A percentile compares a stretch with the other conserved stretches of the same genome.
phyloP scores from a whole-genome alignment of 2,329 filamentous ascomycete species.

The Fusarium acutatum region DNA sequence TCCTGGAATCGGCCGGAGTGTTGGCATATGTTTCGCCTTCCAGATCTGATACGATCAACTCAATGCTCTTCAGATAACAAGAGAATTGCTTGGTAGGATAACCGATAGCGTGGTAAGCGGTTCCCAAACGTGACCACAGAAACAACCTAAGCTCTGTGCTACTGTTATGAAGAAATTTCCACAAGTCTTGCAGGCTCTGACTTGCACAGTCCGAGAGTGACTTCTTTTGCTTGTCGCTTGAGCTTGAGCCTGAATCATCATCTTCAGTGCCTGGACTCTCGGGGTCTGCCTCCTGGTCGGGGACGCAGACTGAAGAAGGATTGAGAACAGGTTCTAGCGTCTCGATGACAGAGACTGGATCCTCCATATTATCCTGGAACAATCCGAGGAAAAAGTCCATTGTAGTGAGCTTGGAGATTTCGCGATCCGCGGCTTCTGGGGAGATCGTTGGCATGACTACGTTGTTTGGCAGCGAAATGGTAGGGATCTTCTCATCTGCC shows the following conservation, averaged over 20 bases:
- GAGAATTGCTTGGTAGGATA: slow-evolving; percentile 90
- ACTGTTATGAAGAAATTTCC: slow-evolving; percentile 83
- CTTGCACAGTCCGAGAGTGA: slow-evolving; percentile 62
- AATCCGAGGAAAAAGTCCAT: slow-evolving; percentile 96
- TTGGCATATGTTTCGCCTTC: slow-evolving; percentile 70
- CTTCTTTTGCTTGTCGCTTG: slow-evolving; percentile 27
- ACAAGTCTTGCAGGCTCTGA: slow-evolving; percentile 76
- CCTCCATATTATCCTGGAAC: slow-evolving; percentile 82
- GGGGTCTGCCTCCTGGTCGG: slow-evolving; percentile 22
- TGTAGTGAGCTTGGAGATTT: slow-evolving; percentile 90
- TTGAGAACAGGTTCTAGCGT: slow-evolving; percentile 92
- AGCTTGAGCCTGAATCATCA: slow-evolving; percentile 18
- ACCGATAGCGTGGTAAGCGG: slow-evolving; percentile 85
- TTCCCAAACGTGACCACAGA: slow-evolving; percentile 89
- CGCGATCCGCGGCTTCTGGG: slow-evolving; percentile 81
- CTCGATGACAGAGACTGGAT: slow-evolving; percentile 87
- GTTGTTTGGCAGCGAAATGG: slow-evolving; percentile 80
- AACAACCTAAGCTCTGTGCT: slow-evolving; percentile 85
- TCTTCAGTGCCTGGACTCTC: slow-evolving; percentile 22
- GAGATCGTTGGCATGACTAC: slow-evolving; percentile 89
- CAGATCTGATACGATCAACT: slow-evolving; percentile 75
- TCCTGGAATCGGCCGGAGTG: slow-evolving; percentile 70
- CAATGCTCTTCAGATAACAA: slow-evolving; percentile 85
- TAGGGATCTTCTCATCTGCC: slow-evolving; percentile 49
- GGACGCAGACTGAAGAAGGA: slow-evolving; percentile 64